phyloP scores from a whole-genome alignment of 192 early-diverging fungal genomes.

The Coemansia pectinata region DNA sequence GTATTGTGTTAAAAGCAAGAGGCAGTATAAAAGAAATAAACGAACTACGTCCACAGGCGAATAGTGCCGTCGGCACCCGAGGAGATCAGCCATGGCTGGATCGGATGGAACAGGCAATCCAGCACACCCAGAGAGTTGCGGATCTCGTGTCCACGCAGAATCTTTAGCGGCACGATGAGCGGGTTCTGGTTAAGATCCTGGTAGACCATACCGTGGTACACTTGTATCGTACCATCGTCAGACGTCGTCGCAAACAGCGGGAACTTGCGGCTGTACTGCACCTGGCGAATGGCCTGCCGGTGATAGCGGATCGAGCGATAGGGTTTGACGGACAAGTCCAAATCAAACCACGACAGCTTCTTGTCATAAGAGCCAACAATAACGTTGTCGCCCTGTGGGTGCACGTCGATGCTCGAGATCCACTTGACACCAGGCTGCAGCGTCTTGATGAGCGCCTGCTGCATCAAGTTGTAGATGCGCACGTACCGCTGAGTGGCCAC shows the following conservation, averaged over 20 bases:
- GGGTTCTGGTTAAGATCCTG: conserved; percentile 95
- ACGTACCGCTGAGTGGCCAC: conserved; percentile 94
- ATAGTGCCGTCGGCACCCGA: conserved; percentile 89
- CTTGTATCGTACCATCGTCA: conserved; percentile 91
- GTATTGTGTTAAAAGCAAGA: not conserved
- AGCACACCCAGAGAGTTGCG: conserved; percentile 77
- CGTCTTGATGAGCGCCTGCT: conserved; percentile 84
- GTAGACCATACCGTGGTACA: conserved; percentile 99
- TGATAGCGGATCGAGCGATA: conserved; percentile 94
- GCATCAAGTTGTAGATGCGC: conserved; percentile 89
- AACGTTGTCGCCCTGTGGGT: conserved; percentile 94
- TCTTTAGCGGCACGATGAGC: conserved; percentile 97
- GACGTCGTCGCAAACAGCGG: conserved; percentile 92
- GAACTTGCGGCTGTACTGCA: conserved; percentile 80
- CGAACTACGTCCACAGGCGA: conserved; percentile 76
- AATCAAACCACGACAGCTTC: conserved; percentile 95
- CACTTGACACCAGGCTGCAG: conserved; percentile 85
- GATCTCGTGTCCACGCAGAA: conserved; percentile 76
- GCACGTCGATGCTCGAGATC: conserved; percentile 94
- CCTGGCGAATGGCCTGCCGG: conserved; percentile 83
- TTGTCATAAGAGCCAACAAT: conserved; percentile 96
- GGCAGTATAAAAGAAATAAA: not conserved
- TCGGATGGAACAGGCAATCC: conserved; percentile 90
- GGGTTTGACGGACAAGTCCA: conserved; percentile 90
- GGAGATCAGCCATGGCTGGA: conserved; percentile 95